Conservation (phyloP, 176 grass and related monocot genomes). For the Elymus sibiricus region DNA sequence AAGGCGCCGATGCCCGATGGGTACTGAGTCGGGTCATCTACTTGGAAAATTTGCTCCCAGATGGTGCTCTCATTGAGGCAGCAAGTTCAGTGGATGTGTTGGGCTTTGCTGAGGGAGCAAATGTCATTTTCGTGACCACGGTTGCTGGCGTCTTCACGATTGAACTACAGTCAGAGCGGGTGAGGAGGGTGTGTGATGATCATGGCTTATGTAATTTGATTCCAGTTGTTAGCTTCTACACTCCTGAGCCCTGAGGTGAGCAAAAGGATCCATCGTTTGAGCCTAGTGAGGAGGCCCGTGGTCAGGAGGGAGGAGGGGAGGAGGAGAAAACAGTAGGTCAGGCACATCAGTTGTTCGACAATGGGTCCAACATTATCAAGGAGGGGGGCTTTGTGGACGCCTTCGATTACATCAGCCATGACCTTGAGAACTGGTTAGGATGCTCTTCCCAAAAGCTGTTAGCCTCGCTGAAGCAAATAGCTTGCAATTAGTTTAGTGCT, state of each 20-base stretch:
- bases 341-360: conserved; percentile 59
- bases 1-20: not conserved
- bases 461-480: not conserved
- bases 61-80: not conserved
- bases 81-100: not conserved
- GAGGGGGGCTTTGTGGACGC: conserved; percentile 58
- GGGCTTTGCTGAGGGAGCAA: not conserved
- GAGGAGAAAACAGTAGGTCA: conserved; percentile 44
- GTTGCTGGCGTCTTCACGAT: not conserved
- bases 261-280: not conserved
- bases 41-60: not conserved
- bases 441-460: not conserved
- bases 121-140: not conserved
- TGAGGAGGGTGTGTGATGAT: not conserved
- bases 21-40: not conserved
- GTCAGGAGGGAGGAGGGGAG: not conserved
- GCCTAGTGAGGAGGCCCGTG: not conserved
- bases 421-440: conserved; percentile 73
- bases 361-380: conserved; percentile 74
- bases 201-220: not conserved
- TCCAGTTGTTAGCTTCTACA: not conserved
- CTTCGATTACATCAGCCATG: conserved; percentile 60
- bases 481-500: not conserved
- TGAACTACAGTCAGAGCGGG: not conserved
- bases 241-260: not conserved